Evolutionary conservation across 129 eudicot genomes (phyloP).

Genomic region (Flaveria brownii): DNA sequence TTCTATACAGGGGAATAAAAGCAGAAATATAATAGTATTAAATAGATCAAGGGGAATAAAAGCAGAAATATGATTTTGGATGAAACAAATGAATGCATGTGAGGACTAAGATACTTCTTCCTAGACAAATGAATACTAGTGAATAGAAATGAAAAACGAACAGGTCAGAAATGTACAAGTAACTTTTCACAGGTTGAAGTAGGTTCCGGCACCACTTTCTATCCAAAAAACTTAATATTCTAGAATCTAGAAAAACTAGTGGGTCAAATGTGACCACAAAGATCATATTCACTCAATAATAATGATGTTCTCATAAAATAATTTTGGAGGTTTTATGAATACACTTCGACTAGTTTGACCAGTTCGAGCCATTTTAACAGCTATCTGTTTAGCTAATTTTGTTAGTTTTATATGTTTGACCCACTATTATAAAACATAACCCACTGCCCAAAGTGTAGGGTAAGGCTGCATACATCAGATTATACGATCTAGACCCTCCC

Average conservation of each 20-base stretch:
- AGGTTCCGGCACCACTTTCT: neutral
- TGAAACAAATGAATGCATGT: neutral
- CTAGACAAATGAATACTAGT: neutral
- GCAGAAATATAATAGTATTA: slow-evolving; percentile 5
- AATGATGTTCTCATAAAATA: neutral
- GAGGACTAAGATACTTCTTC: neutral
- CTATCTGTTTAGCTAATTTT: neutral
- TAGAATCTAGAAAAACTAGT: neutral
- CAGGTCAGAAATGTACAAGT: neutral
- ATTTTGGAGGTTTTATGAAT: neutral
- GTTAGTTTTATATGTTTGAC: neutral
- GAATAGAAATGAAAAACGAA: neutral
- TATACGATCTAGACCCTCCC: too few species aligned
- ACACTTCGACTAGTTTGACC: neutral
- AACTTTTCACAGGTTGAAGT: neutral
- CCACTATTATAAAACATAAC: neutral
- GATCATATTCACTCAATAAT: neutral
- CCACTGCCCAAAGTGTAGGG: too few species aligned
- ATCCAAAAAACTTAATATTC: slow-evolving; percentile 4
- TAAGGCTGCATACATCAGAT: too few species aligned
- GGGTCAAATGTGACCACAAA: neutral
- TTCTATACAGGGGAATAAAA: neutral
- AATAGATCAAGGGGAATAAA: neutral
- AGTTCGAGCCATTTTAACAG: neutral
- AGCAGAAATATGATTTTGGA: slow-evolving; percentile 7